phyloP scores from a whole-genome alignment of 2,329 filamentous ascomycete species.

The Epichloe coenophiala region DNA sequence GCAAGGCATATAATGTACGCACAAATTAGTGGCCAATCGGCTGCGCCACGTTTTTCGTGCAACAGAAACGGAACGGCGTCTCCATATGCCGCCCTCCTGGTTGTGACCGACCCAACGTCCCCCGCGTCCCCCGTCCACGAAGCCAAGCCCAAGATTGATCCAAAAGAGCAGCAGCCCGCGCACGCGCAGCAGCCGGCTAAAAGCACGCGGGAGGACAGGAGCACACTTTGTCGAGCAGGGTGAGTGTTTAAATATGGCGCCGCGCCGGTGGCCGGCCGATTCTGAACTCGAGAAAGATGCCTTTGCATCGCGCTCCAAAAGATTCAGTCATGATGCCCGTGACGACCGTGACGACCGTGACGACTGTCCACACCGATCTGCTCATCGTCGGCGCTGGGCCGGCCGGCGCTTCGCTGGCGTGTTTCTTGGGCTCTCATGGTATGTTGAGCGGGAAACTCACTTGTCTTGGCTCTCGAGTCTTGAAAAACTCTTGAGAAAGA shows the following conservation, averaged over 20 bases:
- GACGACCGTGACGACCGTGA: no score
- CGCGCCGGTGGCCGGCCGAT: no score
- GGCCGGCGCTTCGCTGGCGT: conserved; percentile 39
- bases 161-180: neutral
- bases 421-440: conserved; percentile 37
- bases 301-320: neutral
- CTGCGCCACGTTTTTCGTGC: no score
- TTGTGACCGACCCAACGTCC: neutral
- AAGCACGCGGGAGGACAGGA: neutral
- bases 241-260: neutral
- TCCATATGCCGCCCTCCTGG: no score
- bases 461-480: neutral
- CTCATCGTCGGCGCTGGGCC: conserved; percentile 39
- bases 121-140: no score
- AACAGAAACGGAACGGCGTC: no score
- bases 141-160: no score
- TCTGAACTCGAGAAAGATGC: neutral
- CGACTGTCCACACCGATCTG: conserved; percentile 25
- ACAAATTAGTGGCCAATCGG: no score
- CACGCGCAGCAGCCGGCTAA: neutral
- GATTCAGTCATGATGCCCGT: neutral
- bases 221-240: neutral
- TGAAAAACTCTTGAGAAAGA: neutral
- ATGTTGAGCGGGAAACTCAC: conserved; percentile 1
- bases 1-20: no score